These are phyloP conservation scores for Leishmania turanica DNA, from an alignment of 208 protist species.

Conservation along the genomic window DNA sequence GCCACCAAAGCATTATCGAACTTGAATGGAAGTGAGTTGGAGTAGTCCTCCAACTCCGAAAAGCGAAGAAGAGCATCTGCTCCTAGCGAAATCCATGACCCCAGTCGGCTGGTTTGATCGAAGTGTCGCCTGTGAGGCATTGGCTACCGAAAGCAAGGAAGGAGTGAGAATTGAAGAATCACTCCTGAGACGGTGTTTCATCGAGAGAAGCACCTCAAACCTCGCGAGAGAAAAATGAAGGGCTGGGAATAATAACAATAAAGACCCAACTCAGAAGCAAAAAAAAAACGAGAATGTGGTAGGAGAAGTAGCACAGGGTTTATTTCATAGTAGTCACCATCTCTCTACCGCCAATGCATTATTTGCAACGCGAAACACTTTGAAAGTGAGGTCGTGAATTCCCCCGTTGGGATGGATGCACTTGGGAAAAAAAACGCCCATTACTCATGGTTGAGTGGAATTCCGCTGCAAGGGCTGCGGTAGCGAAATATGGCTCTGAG, in stretches of 20 bases:
- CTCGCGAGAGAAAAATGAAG: not conserved
- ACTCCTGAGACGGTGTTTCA: not conserved
- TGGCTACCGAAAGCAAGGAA: not conserved
- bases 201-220: not conserved
- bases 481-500: not conserved
- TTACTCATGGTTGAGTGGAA: not conserved
- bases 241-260: not conserved
- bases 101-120: constrained; percentile 45
- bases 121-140: constrained; percentile 52
- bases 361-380: constrained; percentile 1
- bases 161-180: constrained; percentile 5
- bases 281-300: not conserved
- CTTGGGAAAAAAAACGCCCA: not conserved
- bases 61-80: constrained; percentile 57
- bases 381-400: not conserved
- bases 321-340: not conserved
- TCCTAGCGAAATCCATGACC: constrained; percentile 69
- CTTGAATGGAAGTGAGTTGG: constrained; percentile 23
- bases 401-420: not conserved
- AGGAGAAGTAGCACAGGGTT: not conserved
- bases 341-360: not conserved
- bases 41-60: constrained; percentile 47
- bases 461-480: not conserved
- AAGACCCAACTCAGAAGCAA: not conserved
- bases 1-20: constrained; percentile 44